Evolutionary conservation across 306 rosid species (phyloP).

Genomic region (Lathyrus tuberosus): DNA sequence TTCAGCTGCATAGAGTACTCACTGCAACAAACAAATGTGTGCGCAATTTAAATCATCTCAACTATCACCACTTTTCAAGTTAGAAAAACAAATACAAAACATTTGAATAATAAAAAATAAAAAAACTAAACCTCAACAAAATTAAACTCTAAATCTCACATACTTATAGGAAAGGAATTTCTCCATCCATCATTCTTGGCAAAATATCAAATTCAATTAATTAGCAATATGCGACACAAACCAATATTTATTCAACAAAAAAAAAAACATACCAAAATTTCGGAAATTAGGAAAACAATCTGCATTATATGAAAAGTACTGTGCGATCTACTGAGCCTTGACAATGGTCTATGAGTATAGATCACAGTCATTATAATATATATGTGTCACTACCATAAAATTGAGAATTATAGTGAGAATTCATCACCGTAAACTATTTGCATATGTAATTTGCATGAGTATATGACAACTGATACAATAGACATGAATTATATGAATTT

Average conservation of each 20-base stretch:
- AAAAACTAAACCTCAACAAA: slow-evolving; percentile 5
- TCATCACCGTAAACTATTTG: background rate
- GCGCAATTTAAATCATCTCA: slow-evolving; percentile 1
- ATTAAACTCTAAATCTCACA: background rate
- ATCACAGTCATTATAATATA: background rate
- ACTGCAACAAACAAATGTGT: slow-evolving; percentile 52
- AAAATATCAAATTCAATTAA: slow-evolving; percentile 16
- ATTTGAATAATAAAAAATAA: slow-evolving; percentile 31
- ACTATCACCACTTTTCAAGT: slow-evolving; percentile 10
- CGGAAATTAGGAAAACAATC: too few relatives aligned
- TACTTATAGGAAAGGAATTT: background rate
- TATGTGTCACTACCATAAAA: slow-evolving; percentile 2
- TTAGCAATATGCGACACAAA: background rate
- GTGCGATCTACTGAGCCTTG: background rate
- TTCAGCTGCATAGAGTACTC: slow-evolving; percentile 97
- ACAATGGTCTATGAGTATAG: background rate
- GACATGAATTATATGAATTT: background rate
- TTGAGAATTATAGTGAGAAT: slow-evolving; percentile 14
- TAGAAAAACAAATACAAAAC: slow-evolving; percentile 17
- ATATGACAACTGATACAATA: background rate
- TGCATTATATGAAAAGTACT: background rate
- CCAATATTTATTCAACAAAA: background rate
- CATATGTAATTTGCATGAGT: background rate
- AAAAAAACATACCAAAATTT: too few relatives aligned
- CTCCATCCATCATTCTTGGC: slow-evolving; percentile 2